phyloP scores from a whole-genome alignment of 2,329 filamentous ascomycete species.

The Rachicladosporium sp. region DNA sequence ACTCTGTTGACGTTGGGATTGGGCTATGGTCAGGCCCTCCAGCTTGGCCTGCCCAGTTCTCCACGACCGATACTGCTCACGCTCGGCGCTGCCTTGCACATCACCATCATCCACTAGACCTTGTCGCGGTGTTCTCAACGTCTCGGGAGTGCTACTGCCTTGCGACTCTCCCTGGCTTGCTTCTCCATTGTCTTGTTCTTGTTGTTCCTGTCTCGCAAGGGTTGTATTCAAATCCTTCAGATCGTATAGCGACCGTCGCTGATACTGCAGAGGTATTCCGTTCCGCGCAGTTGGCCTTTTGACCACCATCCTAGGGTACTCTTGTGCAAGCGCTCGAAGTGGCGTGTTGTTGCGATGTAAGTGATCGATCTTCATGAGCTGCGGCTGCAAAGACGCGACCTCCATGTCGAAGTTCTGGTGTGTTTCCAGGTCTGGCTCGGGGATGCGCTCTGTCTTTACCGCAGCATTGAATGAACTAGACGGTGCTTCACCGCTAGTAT shows the following conservation, averaged over 20 bases:
- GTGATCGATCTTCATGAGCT: constrained; percentile 1
- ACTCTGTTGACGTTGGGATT: constrained; percentile 21
- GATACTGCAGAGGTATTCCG: constrained; percentile 15
- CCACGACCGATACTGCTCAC: constrained; percentile 37
- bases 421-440: neutral
- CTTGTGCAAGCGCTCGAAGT: neutral
- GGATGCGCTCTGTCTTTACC: constrained; percentile 1
- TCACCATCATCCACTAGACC: constrained; percentile 2
- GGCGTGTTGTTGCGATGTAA: constrained; percentile 1
- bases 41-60: constrained; percentile 35
- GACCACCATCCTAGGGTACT: neutral
- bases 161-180: too few species aligned
- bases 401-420: constrained; percentile 2
- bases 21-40: constrained; percentile 25
- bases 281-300: constrained; percentile 7
- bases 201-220: neutral
- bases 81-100: constrained; percentile 25
- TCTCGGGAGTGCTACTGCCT: neutral
- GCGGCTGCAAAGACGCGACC: constrained; percentile 1
- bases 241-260: constrained; percentile 22
- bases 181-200: neutral
- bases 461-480: constrained; percentile 20
- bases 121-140: constrained; percentile 2
- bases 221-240: constrained; percentile 13
- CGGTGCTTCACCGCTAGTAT: constrained; percentile 40